A percentile compares a stretch with the other conserved stretches of the same genome.
Conservation (phyloP, 2,329 filamentous ascomycete species). For the Colletotrichum higginsianum region DNA sequence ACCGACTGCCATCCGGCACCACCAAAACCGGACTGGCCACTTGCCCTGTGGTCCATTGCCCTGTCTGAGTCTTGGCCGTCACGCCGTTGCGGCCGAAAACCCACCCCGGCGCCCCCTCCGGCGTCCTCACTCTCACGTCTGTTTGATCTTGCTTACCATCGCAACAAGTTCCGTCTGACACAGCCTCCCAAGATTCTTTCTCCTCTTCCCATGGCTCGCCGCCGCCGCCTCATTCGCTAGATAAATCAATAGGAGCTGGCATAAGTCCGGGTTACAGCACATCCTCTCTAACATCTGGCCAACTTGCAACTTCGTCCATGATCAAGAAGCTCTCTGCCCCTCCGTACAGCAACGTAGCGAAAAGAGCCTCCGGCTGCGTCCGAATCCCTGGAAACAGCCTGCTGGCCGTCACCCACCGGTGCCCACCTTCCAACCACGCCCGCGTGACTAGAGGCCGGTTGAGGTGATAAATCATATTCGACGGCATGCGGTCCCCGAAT, state of each 20-base stretch:
- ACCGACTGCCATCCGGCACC: slow-evolving; percentile 37
- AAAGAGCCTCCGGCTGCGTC: background rate
- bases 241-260: slow-evolving; percentile 26
- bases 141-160: background rate
- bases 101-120: background rate
- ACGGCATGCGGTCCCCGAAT: slow-evolving; percentile 25
- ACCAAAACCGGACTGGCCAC: background rate
- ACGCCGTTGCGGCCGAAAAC: slow-evolving; percentile 3
- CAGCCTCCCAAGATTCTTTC: background rate
- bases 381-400: slow-evolving; percentile 13
- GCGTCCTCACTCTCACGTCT: background rate
- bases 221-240: slow-evolving; percentile 4
- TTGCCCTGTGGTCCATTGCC: background rate
- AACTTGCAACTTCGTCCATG: slow-evolving; percentile 9
- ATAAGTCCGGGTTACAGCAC: slow-evolving; percentile 4
- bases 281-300: slow-evolving; percentile 17
- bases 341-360: slow-evolving; percentile 4
- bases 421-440: slow-evolving; percentile 32
- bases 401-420: slow-evolving; percentile 19
- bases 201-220: background rate
- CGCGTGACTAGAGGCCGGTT: slow-evolving; percentile 29
- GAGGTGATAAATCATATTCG: slow-evolving; percentile 36
- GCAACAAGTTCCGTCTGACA: slow-evolving; percentile 9
- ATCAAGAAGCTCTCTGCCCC: background rate
- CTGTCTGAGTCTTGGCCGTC: background rate